A percentile compares a stretch with the other conserved stretches of the same genome.
phyloP scores from a whole-genome alignment of 1,139 yeast species.

The Citeromyces hawaiiensis region DNA sequence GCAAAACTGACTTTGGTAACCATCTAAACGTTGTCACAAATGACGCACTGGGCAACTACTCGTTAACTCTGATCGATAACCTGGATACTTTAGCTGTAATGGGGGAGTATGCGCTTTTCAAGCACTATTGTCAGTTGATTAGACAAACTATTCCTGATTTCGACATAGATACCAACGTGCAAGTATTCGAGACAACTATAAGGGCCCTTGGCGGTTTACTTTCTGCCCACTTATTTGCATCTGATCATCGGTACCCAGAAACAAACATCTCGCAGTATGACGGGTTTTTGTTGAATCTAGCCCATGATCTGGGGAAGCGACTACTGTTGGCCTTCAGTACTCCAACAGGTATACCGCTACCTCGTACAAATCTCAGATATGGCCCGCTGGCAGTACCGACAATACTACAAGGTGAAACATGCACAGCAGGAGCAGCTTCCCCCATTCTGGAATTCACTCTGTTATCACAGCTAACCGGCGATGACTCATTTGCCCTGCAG shows the following conservation, averaged over 20 bases:
- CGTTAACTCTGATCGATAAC: constrained; percentile 67
- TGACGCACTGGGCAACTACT: constrained; percentile 78
- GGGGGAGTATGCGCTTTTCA: constrained; percentile 47
- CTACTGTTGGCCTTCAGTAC: constrained; percentile 57
- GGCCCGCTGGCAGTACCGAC: constrained; percentile 35
- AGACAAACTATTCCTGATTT: constrained; percentile 28
- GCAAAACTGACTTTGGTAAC: constrained; percentile 36
- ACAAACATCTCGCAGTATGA: constrained; percentile 32
- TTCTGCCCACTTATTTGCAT: constrained; percentile 63
- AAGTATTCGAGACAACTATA: constrained; percentile 78
- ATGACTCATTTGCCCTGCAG: constrained; percentile 50
- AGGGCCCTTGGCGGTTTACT: constrained; percentile 69
- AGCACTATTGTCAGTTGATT: constrained; percentile 32
- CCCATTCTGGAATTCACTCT: constrained; percentile 71
- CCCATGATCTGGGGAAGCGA: constrained; percentile 58
- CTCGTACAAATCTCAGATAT: constrained; percentile 49
- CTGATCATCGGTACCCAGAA: constrained; percentile 39
- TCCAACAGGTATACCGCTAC: constrained; percentile 49
- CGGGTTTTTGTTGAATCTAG: constrained; percentile 56
- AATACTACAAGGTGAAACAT: constrained; percentile 44
- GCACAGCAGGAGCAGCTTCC: constrained; percentile 80
- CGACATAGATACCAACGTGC: constrained; percentile 56
- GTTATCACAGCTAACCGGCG: constrained; percentile 61
- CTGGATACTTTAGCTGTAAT: constrained; percentile 67
- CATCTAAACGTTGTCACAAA: constrained; percentile 46